phyloP scores from a whole-genome alignment of 345 rosid species.

The Aquilaria malaccensis region DNA sequence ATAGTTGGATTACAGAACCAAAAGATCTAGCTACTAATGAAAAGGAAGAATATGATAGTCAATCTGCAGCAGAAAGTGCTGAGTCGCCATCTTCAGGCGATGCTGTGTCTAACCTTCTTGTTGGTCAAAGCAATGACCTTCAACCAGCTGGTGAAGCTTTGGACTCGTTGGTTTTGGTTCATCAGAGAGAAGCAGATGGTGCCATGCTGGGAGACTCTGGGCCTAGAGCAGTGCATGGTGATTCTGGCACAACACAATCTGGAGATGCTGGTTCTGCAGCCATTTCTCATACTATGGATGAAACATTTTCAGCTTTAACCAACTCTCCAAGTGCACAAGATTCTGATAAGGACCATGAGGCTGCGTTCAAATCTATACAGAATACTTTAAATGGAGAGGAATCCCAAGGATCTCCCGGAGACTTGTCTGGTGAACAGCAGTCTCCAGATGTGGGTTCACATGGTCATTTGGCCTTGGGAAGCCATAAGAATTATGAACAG shows the following conservation, averaged over 20 bases:
- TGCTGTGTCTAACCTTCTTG: neutral
- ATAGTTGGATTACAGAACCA: conserved; percentile 13
- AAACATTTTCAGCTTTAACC: conserved; percentile 8
- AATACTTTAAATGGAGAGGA: neutral
- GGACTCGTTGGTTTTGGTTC: conserved; percentile 15
- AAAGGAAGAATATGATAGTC: conserved; percentile 18
- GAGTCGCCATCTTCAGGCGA: conserved; percentile 9
- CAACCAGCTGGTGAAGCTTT: conserved; percentile 13
- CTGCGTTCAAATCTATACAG: neutral
- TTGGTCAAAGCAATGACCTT: conserved; percentile 14
- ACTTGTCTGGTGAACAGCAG: no score
- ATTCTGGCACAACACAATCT: conserved; percentile 15
- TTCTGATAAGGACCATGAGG: conserved; percentile 6
- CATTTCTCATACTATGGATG: conserved; percentile 12
- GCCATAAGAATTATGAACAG: neutral
- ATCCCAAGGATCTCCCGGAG: no score
- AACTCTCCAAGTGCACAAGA: conserved; percentile 6
- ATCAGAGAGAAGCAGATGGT: conserved; percentile 14
- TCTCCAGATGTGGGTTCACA: no score
- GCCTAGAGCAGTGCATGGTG: conserved; percentile 11
- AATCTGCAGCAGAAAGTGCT: conserved; percentile 11
- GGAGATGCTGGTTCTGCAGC: conserved; percentile 13
- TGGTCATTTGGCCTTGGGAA: neutral
- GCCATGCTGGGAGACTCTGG: conserved; percentile 12
- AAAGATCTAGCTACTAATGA: conserved; percentile 11